A percentile compares a stretch with the other conserved stretches of the same genome.
phyloP scores from a whole-genome alignment of 2,329 filamentous ascomycete genomes.

The Epichloe sp. region DNA sequence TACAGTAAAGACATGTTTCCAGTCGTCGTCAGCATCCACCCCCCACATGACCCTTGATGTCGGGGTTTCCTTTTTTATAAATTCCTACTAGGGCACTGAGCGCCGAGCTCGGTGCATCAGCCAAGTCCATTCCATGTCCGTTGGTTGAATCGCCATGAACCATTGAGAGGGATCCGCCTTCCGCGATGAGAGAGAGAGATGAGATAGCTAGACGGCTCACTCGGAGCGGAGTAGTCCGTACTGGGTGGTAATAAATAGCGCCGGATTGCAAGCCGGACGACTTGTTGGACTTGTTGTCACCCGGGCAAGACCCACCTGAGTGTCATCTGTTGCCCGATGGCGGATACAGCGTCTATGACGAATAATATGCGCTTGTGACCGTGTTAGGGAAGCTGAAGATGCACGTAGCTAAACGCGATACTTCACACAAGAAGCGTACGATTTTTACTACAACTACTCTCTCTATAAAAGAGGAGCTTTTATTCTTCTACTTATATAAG shows the following conservation, averaged over 20 bases:
- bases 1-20: background rate
- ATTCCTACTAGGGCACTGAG: background rate
- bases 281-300: background rate
- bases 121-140: background rate
- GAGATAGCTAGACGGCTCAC: background rate
- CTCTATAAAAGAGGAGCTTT: too few relatives aligned
- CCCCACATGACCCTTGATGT: background rate
- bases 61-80: background rate
- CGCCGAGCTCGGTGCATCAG: background rate
- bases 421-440: too few relatives aligned
- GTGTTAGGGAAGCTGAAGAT: too few relatives aligned
- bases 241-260: background rate
- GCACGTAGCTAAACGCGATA: too few relatives aligned
- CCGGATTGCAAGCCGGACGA: background rate
- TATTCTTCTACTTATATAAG: fast-evolving
- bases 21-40: background rate
- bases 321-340: background rate
- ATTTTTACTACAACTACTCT: fast-evolving
- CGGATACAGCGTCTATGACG: too few relatives aligned
- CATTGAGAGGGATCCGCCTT: background rate
- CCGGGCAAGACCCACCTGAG: background rate
- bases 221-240: too few relatives aligned
- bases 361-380: too few relatives aligned
- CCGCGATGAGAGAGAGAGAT: background rate
- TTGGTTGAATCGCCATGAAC: background rate